phyloP scores from a whole-genome alignment of 2,329 filamentous ascomycete genomes.

The Tolypocladium nubicola region DNA sequence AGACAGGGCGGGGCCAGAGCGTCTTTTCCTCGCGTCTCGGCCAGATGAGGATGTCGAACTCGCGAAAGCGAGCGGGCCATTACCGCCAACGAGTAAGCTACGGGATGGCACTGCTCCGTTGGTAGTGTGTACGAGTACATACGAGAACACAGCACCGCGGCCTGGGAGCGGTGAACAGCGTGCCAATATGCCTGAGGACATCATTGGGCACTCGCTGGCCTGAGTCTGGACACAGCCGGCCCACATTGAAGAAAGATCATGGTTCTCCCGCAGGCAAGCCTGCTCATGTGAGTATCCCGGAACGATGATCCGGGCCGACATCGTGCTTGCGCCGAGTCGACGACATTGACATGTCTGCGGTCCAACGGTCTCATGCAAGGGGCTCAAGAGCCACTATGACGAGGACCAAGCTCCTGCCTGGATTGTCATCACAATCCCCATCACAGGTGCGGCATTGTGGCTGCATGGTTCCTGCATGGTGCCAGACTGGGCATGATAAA shows the following conservation, averaged over 20 bases:
- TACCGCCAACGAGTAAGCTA: neutral
- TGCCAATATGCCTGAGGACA: neutral
- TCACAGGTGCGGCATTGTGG: neutral
- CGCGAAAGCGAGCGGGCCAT: neutral
- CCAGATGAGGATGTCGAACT: neutral
- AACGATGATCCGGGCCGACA: neutral
- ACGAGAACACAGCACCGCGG: neutral
- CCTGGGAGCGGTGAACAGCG: neutral
- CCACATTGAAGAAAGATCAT: neutral
- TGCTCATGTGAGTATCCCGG: constrained; percentile 1
- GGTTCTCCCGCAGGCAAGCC: neutral
- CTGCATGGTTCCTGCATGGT: constrained; percentile 1
- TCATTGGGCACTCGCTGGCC: neutral
- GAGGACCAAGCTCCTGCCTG: neutral
- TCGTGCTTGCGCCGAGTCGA: neutral
- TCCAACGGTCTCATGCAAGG: neutral
- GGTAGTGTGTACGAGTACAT: neutral
- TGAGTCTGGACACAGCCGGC: neutral
- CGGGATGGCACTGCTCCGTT: neutral
- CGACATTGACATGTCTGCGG: neutral
- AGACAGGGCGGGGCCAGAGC: no score
- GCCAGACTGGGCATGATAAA: neutral
- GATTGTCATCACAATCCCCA: neutral
- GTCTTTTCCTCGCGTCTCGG: no score
- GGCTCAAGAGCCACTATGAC: neutral